Percentiles rank a stretch among this genome's conserved stretches.
Evolutionary conservation across 2,329 filamentous ascomycete species (phyloP).

Genomic region (Beauveria brongniartii): DNA sequence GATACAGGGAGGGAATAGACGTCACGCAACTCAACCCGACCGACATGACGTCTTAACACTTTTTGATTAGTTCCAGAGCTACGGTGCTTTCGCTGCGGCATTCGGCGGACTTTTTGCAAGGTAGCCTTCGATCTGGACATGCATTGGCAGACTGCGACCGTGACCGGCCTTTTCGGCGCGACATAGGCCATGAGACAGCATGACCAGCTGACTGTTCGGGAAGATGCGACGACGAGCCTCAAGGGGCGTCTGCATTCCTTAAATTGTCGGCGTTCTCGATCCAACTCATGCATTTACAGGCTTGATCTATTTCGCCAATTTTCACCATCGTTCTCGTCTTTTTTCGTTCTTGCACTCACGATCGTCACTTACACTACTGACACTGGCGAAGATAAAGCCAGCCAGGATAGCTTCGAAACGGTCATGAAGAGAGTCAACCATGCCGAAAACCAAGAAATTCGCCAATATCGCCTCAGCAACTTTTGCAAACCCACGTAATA

Average conservation of each 20-base stretch:
- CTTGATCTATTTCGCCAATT: background rate
- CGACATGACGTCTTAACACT: background rate
- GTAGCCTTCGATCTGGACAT: background rate
- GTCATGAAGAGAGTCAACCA: background rate
- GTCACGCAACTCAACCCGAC: background rate
- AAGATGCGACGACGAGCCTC: background rate
- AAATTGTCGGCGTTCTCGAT: background rate
- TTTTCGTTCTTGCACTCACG: background rate
- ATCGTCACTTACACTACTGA: background rate
- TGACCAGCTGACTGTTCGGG: background rate
- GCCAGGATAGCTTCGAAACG: background rate
- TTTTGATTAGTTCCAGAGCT: background rate
- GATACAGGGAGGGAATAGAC: background rate
- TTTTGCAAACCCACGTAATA: background rate
- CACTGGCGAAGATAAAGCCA: background rate
- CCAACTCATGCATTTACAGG: background rate
- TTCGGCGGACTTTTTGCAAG: background rate
- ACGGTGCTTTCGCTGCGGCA: background rate
- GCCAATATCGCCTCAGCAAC: background rate
- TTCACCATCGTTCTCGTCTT: background rate
- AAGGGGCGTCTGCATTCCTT: background rate
- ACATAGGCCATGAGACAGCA: background rate
- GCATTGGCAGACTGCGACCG: background rate
- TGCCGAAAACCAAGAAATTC: background rate
- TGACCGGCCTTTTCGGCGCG: background rate